Base-by-base conservation (phyloP, 345 rosid species). In the Noccaea bulbosa region DNA sequence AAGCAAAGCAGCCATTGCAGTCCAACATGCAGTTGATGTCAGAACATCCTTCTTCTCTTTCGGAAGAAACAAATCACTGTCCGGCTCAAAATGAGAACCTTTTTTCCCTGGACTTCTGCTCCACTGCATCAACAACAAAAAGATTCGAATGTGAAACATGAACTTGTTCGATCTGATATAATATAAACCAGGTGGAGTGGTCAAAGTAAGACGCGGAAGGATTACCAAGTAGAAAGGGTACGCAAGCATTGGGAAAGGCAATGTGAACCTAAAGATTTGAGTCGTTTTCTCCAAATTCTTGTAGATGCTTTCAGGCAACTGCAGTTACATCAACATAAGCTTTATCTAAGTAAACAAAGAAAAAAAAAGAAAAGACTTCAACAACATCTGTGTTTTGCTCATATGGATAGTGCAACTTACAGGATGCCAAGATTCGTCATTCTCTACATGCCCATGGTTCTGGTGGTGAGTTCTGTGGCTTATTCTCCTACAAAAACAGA, bases 381-480 rank as follows among this genome's bases (percentile, higher is more conserved):
- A n/a, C n/a, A n/a, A n/a, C n/a, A n/a, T n/a, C n/a, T n/a, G n/a
- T n/a, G n/a, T n/a, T n/a, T n/a, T n/a, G n/a, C n/a, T n/a, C n/a
- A n/a, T n/a, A n/a, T n/a, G n/a, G n/a, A n/a, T n/a, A n/a, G n/a
- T 38, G 47, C 1, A 40, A 51, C 72, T 74, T 72, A 91, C 97
- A 22, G 95, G 97, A 70, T 83, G 86, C 93, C 95, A 89, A 7
- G 96, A 88, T 72, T 92, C 94, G 9, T 92, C 98, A 22, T 92
- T 89, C 74, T 92, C 94, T 14, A 86, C 94, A 52, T 92, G 91
- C 16, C 96, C 96, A 61, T 92, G 98, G 79, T 92, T 92, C 64
- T 89, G 96, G 63, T 92, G 98, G 71, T 92, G 98, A 73, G 92
- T 92, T 79, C 89, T 87, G 63, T 92, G 98, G 77, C 98, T 89